phyloP scores from a whole-genome alignment of 352 stramenopile genomes.

The Pythium folliculosum region DNA sequence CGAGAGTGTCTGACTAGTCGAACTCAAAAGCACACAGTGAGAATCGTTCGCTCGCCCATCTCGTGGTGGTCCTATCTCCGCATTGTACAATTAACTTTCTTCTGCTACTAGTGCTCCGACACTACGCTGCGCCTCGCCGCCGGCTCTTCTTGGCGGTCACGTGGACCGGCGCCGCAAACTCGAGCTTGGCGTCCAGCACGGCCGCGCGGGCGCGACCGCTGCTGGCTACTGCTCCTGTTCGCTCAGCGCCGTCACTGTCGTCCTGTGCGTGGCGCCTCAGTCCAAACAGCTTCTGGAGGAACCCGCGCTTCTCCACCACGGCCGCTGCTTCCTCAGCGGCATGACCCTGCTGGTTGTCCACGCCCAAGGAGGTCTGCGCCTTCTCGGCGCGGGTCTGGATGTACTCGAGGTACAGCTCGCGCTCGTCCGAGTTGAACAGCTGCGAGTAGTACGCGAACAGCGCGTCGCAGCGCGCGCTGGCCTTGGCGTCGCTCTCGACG shows the following conservation, averaged over 20 bases:
- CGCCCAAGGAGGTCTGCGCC: not conserved
- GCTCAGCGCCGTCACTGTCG: not conserved
- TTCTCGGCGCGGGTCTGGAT: slow-evolving; percentile 35
- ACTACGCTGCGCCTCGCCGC: not conserved
- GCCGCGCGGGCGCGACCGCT: slow-evolving; percentile 21
- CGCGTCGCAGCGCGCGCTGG: slow-evolving; percentile 37
- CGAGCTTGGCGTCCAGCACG: slow-evolving; percentile 39
- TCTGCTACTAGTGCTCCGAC: too few species aligned
- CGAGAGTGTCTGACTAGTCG: slow-evolving; percentile 6
- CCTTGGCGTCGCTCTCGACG: slow-evolving; percentile 58
- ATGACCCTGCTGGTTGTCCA: slow-evolving; percentile 6
- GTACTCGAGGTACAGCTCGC: slow-evolving; percentile 56
- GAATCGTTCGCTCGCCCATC: not conserved
- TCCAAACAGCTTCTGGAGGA: slow-evolving; percentile 41
- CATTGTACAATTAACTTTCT: not conserved
- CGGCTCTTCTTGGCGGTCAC: slow-evolving; percentile 28
- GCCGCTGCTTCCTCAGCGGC: not conserved
- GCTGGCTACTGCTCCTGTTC: not conserved
- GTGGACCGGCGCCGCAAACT: slow-evolving; percentile 59
- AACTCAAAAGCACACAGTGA: not conserved
- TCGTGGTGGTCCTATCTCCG: not conserved
- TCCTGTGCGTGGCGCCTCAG: slow-evolving; percentile 7
- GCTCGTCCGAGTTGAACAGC: slow-evolving; percentile 65
- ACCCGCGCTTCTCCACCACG: slow-evolving; percentile 1
- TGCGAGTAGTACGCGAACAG: slow-evolving; percentile 72